phyloP scores from a whole-genome alignment of 768 basidiomycete species.

The Pisolithus sp. region DNA sequence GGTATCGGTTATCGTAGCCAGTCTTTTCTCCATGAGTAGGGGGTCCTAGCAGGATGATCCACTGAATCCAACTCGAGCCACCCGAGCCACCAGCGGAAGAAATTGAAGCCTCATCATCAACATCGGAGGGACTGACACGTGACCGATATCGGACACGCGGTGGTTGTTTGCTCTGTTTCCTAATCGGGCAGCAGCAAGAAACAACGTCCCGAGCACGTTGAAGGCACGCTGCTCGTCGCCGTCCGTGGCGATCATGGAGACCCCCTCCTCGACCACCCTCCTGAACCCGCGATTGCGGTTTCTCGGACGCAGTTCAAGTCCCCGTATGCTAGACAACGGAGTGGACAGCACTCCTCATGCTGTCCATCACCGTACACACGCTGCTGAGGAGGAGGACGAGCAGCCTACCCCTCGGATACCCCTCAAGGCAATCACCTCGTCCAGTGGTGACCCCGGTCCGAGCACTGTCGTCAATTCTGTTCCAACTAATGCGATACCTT shows the following conservation, averaged over 20 bases:
- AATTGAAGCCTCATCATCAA: too few species aligned
- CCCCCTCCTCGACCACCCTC: constrained; percentile 7
- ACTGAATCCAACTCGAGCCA: too few species aligned
- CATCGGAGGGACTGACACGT: too few species aligned
- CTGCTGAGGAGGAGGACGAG: constrained; percentile 25
- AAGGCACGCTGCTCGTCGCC: constrained; percentile 11
- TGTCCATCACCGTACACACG: constrained; percentile 7
- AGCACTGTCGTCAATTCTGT: constrained; percentile 4
- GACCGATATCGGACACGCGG: background rate
- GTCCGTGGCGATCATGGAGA: constrained; percentile 13
- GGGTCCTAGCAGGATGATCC: too few species aligned
- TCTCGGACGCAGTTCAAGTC: constrained; percentile 14
- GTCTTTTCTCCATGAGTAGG: too few species aligned
- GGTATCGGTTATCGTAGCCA: too few species aligned
- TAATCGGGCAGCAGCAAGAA: constrained; percentile 10
- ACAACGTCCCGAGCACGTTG: constrained; percentile 14
- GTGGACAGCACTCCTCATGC: constrained; percentile 17
- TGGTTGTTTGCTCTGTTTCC: constrained; percentile 4
- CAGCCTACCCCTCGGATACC: constrained; percentile 25
- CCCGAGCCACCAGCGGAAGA: too few species aligned
- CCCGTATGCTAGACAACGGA: constrained; percentile 5
- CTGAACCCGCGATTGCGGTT: constrained; percentile 18
- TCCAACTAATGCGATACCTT: constrained; percentile 9
- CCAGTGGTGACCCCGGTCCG: constrained; percentile 4
- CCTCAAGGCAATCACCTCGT: constrained; percentile 13